These are phyloP conservation scores for Rutstroemia sp. DNA, from an alignment of 2,329 filamentous ascomycete genomes.

Conservation along the genomic window DNA sequence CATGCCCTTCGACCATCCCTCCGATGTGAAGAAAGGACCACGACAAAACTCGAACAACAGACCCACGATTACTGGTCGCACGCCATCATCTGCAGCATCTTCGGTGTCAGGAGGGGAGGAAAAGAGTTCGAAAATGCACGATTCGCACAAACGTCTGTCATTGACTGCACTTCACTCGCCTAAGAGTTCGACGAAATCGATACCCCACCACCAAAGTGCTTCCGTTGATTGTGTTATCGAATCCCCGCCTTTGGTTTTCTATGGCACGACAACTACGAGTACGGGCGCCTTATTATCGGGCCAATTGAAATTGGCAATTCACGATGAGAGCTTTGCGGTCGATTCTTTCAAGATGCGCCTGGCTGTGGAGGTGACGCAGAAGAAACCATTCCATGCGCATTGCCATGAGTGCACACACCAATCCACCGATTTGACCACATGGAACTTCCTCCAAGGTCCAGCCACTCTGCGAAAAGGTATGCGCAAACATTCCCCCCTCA, in stretches of 20 bases:
- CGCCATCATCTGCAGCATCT: conserved; percentile 11
- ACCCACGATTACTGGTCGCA: neutral
- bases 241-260: conserved; percentile 56
- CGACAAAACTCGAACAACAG: neutral
- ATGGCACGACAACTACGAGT: conserved; percentile 66
- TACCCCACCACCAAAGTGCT: conserved; percentile 18
- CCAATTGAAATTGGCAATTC: conserved; percentile 67
- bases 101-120: conserved; percentile 5
- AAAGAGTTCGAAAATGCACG: conserved; percentile 18
- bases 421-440: conserved; percentile 67
- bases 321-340: conserved; percentile 58
- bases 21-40: conserved; percentile 2
- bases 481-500: conserved; percentile 15
- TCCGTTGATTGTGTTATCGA: conserved; percentile 44
- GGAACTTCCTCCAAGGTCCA: conserved; percentile 63
- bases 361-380: conserved; percentile 63
- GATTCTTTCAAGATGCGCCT: conserved; percentile 68
- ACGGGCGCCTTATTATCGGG: conserved; percentile 82
- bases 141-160: conserved; percentile 25
- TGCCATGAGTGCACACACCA: conserved; percentile 71
- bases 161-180: conserved; percentile 19
- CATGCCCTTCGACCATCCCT: neutral
- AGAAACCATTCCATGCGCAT: conserved; percentile 72
- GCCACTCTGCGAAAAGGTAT: conserved; percentile 44
- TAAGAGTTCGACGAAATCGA: conserved; percentile 19